Conservation (phyloP, 2,329 filamentous ascomycete species). For the Metarhizium brunneum region DNA sequence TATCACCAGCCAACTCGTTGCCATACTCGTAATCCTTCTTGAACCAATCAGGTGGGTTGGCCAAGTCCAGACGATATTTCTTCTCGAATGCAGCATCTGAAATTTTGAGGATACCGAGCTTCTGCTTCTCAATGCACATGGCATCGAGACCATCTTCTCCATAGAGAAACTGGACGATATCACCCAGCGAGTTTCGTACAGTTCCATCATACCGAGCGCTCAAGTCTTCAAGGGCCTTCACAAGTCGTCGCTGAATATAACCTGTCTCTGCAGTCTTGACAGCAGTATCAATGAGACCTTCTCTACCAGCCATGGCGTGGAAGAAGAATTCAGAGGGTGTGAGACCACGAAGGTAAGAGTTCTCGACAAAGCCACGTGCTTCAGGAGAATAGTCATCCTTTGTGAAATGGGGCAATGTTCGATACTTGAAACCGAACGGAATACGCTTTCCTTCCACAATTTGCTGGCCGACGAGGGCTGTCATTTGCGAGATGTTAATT, state of each 20-base stretch:
- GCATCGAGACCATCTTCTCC: constrained; percentile 96
- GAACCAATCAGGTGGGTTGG: constrained; percentile 51
- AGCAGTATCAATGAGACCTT: constrained; percentile 98
- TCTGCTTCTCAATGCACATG: constrained; percentile 86
- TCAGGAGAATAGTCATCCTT: constrained; percentile 99
- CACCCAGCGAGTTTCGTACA: constrained; percentile 90
- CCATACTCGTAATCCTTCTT: constrained; percentile 58
- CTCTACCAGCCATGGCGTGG: constrained; percentile 99
- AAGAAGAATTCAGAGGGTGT: constrained; percentile 98
- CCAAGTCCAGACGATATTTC: constrained; percentile 74
- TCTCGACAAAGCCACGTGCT: constrained; percentile 95
- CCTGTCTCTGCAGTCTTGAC: constrained; percentile 99
- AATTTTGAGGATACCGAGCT: constrained; percentile 75
- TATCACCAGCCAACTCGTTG: constrained; percentile 76
- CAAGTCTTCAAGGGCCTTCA: constrained; percentile 96
- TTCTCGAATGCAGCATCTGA: constrained; percentile 69
- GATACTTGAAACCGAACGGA: constrained; percentile 98
- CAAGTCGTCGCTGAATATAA: constrained; percentile 96
- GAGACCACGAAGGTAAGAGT: constrained; percentile 91
- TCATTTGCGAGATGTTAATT: constrained; percentile 99
- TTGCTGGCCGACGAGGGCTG: constrained; percentile 92
- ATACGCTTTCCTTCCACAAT: constrained; percentile 98
- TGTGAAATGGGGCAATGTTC: constrained; percentile 92
- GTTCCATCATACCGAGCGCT: constrained; percentile 97
- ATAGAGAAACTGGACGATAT: constrained; percentile 95